Conservation (phyloP, 768 basidiomycete genomes). For the Suillus subaureus region DNA sequence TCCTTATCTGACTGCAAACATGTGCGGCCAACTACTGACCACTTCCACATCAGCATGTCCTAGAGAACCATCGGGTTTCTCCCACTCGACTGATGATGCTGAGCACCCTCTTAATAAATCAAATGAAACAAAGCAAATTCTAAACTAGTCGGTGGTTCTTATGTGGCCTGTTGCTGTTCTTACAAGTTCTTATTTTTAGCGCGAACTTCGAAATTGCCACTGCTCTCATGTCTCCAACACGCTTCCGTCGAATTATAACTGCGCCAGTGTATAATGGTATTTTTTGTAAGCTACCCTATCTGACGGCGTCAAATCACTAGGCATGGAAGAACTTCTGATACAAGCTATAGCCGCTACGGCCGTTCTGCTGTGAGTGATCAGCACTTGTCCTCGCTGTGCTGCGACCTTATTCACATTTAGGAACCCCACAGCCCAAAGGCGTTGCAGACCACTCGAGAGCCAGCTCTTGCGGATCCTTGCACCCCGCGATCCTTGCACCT, state of each 20-base stretch:
- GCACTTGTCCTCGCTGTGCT: background rate
- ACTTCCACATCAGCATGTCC: background rate
- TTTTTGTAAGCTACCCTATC: background rate
- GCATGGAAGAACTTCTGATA: background rate
- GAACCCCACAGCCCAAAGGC: background rate
- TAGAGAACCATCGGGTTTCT: background rate
- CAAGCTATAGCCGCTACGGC: background rate
- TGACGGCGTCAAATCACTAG: background rate
- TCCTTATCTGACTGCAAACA: background rate
- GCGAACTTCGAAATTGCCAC: constrained; percentile 1
- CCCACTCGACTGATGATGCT: background rate
- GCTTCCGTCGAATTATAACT: background rate
- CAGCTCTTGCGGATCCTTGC: background rate
- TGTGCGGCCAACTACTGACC: background rate
- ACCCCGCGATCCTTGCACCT: background rate
- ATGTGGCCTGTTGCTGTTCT: background rate
- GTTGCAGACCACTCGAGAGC: background rate
- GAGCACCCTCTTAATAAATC: background rate
- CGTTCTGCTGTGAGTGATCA: background rate
- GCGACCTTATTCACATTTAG: background rate
- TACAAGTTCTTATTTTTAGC: background rate
- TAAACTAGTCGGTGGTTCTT: background rate
- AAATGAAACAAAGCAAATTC: background rate
- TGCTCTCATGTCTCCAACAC: background rate
- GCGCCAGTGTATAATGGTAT: background rate